Evolutionary conservation across 208 protist species (phyloP).

Genomic region (Crithidia thermophila): DNA sequence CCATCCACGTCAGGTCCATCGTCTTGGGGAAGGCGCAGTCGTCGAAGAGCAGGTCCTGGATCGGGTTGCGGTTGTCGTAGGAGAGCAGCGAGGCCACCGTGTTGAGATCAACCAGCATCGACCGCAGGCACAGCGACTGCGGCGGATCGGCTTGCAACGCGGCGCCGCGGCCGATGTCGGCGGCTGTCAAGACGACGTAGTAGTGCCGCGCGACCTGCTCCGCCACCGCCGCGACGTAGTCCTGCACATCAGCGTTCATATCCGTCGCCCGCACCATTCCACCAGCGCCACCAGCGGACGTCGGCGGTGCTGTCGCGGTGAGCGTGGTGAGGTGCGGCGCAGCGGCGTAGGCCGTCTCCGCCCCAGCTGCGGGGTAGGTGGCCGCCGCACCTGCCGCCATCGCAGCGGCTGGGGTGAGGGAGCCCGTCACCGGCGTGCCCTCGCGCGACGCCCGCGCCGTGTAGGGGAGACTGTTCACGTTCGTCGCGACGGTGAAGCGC

Average conservation of each 20-base stretch:
- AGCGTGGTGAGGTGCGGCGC: neutral
- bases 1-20: conserved; percentile 31
- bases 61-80: conserved; percentile 26
- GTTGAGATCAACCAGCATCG: conserved; percentile 33
- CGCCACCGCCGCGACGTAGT: conserved; percentile 33
- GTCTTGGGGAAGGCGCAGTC: conserved; percentile 37
- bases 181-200: conserved; percentile 26
- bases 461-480: conserved; percentile 17
- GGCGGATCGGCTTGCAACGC: conserved; percentile 20
- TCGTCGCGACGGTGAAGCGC: conserved; percentile 18
- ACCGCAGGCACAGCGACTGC: conserved; percentile 27
- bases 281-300: neutral
- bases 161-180: conserved; percentile 36
- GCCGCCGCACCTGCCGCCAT: no score
- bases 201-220: conserved; percentile 28
- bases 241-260: conserved; percentile 15
- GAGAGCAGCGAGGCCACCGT: conserved; percentile 28
- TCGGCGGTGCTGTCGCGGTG: neutral
- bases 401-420: neutral
- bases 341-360: neutral
- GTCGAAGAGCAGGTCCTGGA: conserved; percentile 40
- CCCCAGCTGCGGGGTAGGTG: neutral
- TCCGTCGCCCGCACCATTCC: neutral
- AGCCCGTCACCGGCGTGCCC: conserved; percentile 2
- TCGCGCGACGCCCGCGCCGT: conserved; percentile 11